These are phyloP conservation scores for Gastrolobium bilobum DNA, from an alignment of 306 rosid genomes.

Conservation along the genomic window DNA sequence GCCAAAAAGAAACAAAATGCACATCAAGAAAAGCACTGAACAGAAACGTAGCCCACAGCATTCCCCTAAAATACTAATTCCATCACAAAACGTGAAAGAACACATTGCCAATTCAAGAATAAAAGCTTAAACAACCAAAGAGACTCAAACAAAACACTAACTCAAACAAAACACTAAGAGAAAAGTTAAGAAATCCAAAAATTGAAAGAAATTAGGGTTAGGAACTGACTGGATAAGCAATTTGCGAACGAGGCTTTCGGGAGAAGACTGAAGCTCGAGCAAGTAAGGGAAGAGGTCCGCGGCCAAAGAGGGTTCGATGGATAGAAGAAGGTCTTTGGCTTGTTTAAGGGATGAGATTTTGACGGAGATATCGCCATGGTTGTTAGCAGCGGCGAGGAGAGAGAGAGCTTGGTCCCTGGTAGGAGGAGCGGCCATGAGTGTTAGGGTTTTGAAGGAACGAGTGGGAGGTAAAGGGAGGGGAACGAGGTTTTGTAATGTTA, in stretches of 20 bases:
- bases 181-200: too few relatives aligned
- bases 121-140: background rate
- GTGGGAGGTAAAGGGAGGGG: background rate
- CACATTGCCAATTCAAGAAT: background rate
- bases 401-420: conserved; percentile 78
- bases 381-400: conserved; percentile 92
- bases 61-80: conserved; percentile 30
- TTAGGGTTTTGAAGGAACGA: conserved; percentile 56
- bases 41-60: background rate
- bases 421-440: conserved; percentile 67
- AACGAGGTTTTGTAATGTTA: conserved; percentile 18
- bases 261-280: conserved; percentile 89
- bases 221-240: conserved; percentile 81
- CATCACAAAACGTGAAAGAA: background rate
- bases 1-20: background rate
- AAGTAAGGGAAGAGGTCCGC: conserved; percentile 85
- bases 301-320: conserved; percentile 76
- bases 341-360: conserved; percentile 82
- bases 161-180: background rate
- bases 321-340: conserved; percentile 73
- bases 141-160: background rate
- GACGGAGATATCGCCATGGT: conserved; percentile 92
- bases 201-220: conserved; percentile 31
- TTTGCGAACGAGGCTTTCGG: conserved; percentile 80
- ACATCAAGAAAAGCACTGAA: background rate